phyloP scores from a whole-genome alignment of 192 early-diverging fungal species.

The Pilaira anomala region DNA sequence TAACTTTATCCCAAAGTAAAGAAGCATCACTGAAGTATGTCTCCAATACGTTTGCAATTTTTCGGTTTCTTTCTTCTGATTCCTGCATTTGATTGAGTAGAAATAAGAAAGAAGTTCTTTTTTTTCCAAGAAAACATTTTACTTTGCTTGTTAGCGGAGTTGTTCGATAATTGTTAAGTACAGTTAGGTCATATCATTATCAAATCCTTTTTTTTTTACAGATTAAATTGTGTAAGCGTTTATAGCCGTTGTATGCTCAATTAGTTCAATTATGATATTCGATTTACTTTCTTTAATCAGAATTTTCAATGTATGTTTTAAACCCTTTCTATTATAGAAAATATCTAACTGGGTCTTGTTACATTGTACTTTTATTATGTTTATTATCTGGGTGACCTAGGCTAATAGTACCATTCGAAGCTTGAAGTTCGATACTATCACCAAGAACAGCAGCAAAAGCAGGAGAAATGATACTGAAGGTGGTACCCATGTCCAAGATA shows the following conservation, averaged over 20 bases:
- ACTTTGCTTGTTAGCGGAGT: too few species aligned
- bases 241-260: too few species aligned
- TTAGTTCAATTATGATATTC: too few species aligned
- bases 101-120: neutral
- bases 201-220: too few species aligned
- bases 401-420: neutral
- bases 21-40: conserved; percentile 31
- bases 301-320: neutral
- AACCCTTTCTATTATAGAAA: neutral
- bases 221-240: too few species aligned
- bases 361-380: too few species aligned
- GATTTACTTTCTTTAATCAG: too few species aligned
- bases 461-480: neutral
- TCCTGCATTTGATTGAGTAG: neutral
- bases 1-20: conserved; percentile 30
- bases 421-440: neutral
- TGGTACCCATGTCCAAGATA: neutral
- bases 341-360: neutral
- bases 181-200: too few species aligned
- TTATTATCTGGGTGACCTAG: neutral
- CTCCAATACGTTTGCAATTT: conserved; percentile 21
- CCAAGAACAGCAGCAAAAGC: neutral
- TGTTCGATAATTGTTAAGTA: too few species aligned
- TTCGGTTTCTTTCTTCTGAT: conserved; percentile 5
- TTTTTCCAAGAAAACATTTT: too few species aligned